phyloP scores from a whole-genome alignment of 331 rosid species.

The Pyrus hybrid region DNA sequence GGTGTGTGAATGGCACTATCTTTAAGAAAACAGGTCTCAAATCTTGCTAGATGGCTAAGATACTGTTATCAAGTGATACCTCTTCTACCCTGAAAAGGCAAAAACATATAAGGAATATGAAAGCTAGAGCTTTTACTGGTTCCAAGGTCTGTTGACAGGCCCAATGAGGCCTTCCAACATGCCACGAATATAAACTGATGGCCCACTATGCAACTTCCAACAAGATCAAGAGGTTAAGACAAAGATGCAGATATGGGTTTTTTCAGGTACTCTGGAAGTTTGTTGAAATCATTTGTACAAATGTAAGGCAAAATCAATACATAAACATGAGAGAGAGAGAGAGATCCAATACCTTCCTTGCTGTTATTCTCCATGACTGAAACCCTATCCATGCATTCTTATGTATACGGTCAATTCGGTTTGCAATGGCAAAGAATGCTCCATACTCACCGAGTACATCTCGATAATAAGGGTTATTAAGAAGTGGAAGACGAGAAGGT shows the following conservation, averaged over 20 bases:
- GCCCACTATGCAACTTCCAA: not conserved
- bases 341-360: constrained; percentile 56
- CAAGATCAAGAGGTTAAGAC: not conserved
- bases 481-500: constrained; percentile 84
- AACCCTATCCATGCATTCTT: constrained; percentile 98
- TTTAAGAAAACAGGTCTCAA: not conserved
- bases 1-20: too few relatives aligned
- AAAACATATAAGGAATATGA: not conserved
- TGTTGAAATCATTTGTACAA: not conserved
- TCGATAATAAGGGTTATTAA: constrained; percentile 64
- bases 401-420: constrained; percentile 78
- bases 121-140: not conserved
- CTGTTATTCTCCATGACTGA: constrained; percentile 98
- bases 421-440: constrained; percentile 86
- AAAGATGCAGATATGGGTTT: not conserved
- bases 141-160: not conserved
- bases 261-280: not conserved
- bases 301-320: not conserved
- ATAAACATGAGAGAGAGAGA: constrained; percentile 1
- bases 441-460: constrained; percentile 83
- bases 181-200: not conserved
- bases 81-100: not conserved
- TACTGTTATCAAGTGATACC: not conserved
- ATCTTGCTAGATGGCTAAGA: not conserved
- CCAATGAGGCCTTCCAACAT: not conserved